Conservation (phyloP, 805 yeast species). For the Candida chauliodis region DNA sequence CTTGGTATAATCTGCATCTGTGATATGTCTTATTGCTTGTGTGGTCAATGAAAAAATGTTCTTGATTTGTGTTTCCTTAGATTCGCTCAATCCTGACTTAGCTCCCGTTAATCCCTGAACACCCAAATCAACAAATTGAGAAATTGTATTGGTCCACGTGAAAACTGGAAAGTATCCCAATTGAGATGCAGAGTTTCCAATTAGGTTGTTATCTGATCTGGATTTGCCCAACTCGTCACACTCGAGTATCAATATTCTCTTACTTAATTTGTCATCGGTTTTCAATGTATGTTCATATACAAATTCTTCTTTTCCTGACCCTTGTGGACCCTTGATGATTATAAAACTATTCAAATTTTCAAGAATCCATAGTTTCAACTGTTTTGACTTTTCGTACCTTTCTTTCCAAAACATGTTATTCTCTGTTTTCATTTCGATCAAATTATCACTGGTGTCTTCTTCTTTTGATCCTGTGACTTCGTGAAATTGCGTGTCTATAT, state of each 20-base stretch:
- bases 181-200: constrained; percentile 66
- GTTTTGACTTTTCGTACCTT: constrained; percentile 62
- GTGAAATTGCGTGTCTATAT: constrained; percentile 24
- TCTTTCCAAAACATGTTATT: constrained; percentile 61
- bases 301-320: constrained; percentile 86
- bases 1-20: constrained; percentile 27
- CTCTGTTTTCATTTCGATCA: constrained; percentile 14
- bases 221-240: constrained; percentile 75
- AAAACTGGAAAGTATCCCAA: constrained; percentile 92
- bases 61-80: constrained; percentile 76
- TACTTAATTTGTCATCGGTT: constrained; percentile 40
- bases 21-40: constrained; percentile 70
- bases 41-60: constrained; percentile 71
- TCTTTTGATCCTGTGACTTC: constrained; percentile 8
- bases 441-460: constrained; percentile 4
- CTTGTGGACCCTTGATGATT: constrained; percentile 87
- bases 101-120: constrained; percentile 92
- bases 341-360: constrained; percentile 92
- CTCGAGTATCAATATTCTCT: constrained; percentile 64
- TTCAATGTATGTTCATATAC: constrained; percentile 65
- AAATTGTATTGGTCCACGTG: constrained; percentile 82
- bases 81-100: constrained; percentile 83
- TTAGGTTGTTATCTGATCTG: constrained; percentile 66
- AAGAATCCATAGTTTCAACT: constrained; percentile 71
- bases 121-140: constrained; percentile 77